These are phyloP conservation scores for Chlorencoelia australis DNA, from an alignment of 2,329 filamentous ascomycete species.

Conservation along the genomic window DNA sequence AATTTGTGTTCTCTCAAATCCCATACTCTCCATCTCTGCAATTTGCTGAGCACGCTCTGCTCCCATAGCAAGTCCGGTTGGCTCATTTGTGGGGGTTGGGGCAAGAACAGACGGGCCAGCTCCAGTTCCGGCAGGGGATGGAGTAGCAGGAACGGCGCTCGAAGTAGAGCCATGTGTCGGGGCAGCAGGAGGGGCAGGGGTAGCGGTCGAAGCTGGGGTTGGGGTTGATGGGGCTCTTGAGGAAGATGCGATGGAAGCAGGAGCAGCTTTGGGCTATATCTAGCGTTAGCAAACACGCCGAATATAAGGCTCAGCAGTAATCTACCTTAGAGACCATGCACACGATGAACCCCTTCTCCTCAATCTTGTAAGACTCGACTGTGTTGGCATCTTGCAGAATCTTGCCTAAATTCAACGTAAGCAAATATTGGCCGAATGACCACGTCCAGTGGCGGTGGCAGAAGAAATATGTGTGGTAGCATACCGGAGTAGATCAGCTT, in stretches of 20 bases:
- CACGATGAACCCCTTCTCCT: constrained; percentile 98
- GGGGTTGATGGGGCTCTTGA: constrained; percentile 52
- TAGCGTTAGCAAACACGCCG: constrained; percentile 17
- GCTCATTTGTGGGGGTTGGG: constrained; percentile 48
- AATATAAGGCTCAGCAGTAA: not conserved
- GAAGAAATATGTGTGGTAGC: no score
- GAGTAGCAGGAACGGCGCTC: constrained; percentile 39
- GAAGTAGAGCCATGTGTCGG: constrained; percentile 44
- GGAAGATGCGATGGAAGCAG: constrained; percentile 42
- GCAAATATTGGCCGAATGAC: constrained; percentile 9
- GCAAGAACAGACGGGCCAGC: constrained; percentile 39
- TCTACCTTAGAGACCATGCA: constrained; percentile 95
- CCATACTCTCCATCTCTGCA: constrained; percentile 94
- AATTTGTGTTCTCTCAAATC: constrained; percentile 79
- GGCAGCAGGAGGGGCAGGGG: constrained; percentile 49
- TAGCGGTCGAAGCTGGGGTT: constrained; percentile 46
- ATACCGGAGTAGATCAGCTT: constrained; percentile 98
- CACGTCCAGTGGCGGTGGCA: no score
- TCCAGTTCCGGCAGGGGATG: constrained; percentile 35
- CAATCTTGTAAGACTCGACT: constrained; percentile 93
- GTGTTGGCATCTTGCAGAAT: constrained; percentile 97
- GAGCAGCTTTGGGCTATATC: constrained; percentile 56
- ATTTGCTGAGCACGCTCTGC: constrained; percentile 73
- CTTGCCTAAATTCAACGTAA: constrained; percentile 57
- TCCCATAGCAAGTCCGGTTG: constrained; percentile 79